phyloP scores from a whole-genome alignment of 345 rosid species.

The Eucalyptus leucophloia region DNA sequence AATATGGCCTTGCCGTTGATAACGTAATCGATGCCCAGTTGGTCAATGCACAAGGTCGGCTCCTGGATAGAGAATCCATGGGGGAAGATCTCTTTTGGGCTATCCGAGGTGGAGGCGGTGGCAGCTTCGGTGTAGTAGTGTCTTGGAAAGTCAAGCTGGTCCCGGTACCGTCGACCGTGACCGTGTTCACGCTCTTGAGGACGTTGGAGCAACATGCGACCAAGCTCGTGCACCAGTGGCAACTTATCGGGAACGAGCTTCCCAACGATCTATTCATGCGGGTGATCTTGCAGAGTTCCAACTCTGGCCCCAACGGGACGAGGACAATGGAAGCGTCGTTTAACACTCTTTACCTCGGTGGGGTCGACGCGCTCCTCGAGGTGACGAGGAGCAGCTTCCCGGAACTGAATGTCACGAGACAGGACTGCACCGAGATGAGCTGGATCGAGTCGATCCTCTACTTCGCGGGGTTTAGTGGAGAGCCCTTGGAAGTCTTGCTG shows the following conservation, averaged over 20 bases:
- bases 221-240: not conserved
- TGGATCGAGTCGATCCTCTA: constrained; percentile 30
- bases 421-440: constrained; percentile 28
- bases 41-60: not conserved
- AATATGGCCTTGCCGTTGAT: not conserved
- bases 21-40: not conserved
- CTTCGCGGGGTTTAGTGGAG: not conserved
- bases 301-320: not conserved
- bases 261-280: not conserved
- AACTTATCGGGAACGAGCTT: not conserved
- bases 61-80: not conserved
- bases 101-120: not conserved
- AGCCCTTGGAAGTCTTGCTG: not conserved
- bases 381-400: constrained; percentile 11
- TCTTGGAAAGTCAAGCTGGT: not conserved
- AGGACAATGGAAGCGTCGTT: constrained; percentile 3
- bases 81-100: not conserved
- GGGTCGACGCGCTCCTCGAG: not conserved
- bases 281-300: not conserved
- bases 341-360: constrained; percentile 25
- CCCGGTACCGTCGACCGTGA: not conserved
- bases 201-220: not conserved
- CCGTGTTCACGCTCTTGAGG: not conserved
- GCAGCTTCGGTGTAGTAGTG: not conserved
- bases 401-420: constrained; percentile 13